phyloP scores from a whole-genome alignment of 2,329 filamentous ascomycete species.

The Lasiodiplodia sp. region DNA sequence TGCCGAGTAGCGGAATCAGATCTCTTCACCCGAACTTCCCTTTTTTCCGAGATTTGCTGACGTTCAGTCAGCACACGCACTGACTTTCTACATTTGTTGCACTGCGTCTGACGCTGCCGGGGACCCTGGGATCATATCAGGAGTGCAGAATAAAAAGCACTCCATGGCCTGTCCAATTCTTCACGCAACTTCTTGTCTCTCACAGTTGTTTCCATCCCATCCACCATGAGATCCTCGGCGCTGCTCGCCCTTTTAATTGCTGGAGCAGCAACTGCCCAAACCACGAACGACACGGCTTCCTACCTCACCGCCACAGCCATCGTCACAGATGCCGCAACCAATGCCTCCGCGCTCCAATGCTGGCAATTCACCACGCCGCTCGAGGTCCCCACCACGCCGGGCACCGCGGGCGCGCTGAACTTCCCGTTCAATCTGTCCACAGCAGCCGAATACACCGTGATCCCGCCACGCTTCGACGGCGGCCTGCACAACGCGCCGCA shows the following conservation, averaged over 20 bases:
- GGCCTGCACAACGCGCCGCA: conserved; percentile 44
- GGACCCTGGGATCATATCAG: background rate
- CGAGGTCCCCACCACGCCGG: conserved; percentile 38
- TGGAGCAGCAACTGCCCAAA: background rate
- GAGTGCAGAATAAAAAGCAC: background rate
- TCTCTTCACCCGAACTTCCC: background rate
- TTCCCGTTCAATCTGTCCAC: conserved; percentile 29
- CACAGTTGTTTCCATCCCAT: background rate
- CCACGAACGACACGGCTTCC: conserved; percentile 9
- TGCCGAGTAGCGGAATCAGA: background rate
- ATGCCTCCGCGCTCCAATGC: conserved; percentile 45
- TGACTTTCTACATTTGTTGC: background rate
- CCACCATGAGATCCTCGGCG: background rate
- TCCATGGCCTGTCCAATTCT: background rate
- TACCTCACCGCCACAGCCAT: conserved; percentile 43
- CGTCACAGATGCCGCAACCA: conserved; percentile 39
- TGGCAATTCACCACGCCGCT: conserved; percentile 43
- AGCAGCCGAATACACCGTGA: conserved; percentile 40
- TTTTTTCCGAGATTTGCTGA: background rate
- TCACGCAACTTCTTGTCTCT: background rate
- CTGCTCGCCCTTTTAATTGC: background rate
- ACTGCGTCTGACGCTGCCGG: background rate
- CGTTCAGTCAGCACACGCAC: background rate
- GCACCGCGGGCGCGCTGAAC: conserved; percentile 39
- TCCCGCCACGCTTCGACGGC: conserved; percentile 44